A percentile compares a stretch with the other conserved stretches of the same genome.
These are phyloP conservation scores for Diaporthe humulicola DNA, from an alignment of 2,329 filamentous ascomycete species.

Conservation along the genomic window DNA sequence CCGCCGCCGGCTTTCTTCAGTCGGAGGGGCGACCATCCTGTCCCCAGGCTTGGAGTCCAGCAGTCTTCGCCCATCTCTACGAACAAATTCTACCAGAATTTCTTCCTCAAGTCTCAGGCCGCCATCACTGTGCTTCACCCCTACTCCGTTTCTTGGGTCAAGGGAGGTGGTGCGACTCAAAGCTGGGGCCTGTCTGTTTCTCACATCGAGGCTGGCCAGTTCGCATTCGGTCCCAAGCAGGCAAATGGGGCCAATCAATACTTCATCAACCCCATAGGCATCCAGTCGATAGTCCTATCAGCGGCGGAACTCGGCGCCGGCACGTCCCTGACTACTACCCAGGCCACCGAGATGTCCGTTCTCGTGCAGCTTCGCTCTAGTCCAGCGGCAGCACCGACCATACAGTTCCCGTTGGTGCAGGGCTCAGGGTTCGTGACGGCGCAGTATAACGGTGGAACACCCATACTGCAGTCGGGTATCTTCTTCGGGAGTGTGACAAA, in stretches of 20 bases:
- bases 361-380: constrained; percentile 76
- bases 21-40: constrained; percentile 69
- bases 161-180: constrained; percentile 70
- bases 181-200: constrained; percentile 86
- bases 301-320: constrained; percentile 77
- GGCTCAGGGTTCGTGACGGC: constrained; percentile 91
- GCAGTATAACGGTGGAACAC: constrained; percentile 77
- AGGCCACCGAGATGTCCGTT: constrained; percentile 69
- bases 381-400: constrained; percentile 65
- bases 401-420: constrained; percentile 88
- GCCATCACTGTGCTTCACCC: constrained; percentile 81
- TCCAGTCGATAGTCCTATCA: constrained; percentile 85
- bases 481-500: constrained; percentile 79
- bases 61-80: constrained; percentile 70
- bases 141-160: constrained; percentile 78
- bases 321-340: constrained; percentile 69
- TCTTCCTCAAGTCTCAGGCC: constrained; percentile 81
- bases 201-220: constrained; percentile 77
- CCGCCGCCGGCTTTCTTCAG: constrained; percentile 63
- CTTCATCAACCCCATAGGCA: constrained; percentile 85
- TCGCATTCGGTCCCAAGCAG: constrained; percentile 74
- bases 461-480: constrained; percentile 80
- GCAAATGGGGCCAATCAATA: constrained; percentile 74
- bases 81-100: constrained; percentile 87
- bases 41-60: constrained; percentile 64